phyloP scores from a whole-genome alignment of 2,329 filamentous ascomycete species.

The Phyllosticta capitalensis region DNA sequence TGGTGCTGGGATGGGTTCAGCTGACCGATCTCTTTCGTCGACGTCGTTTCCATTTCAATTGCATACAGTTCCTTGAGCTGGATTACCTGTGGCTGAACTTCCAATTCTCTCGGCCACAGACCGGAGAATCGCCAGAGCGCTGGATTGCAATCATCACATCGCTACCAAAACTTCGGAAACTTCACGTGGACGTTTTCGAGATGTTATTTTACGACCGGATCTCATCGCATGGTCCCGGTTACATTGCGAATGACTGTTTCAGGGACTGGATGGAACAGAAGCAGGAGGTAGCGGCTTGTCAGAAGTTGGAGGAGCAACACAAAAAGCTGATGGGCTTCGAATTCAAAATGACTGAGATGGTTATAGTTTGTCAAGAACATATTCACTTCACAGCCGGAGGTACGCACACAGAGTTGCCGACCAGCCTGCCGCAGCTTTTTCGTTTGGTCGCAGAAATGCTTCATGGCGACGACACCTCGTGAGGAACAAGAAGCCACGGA shows the following conservation, averaged over 20 bases:
- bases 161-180: not conserved
- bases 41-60: not conserved
- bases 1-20: not conserved
- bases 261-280: not conserved
- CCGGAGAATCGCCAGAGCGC: too few relatives aligned
- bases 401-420: too few relatives aligned
- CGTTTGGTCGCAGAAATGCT: too few relatives aligned
- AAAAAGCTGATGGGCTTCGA: too few relatives aligned
- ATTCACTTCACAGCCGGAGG: too few relatives aligned
- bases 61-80: not conserved
- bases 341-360: too few relatives aligned
- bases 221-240: not conserved
- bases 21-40: not conserved
- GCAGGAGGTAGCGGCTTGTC: not conserved
- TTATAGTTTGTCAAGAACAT: too few relatives aligned
- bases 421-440: too few relatives aligned
- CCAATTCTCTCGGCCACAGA: not conserved
- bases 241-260: not conserved
- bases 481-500: too few relatives aligned
- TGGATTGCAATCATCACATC: not conserved
- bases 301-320: too few relatives aligned
- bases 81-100: not conserved
- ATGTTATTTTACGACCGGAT: not conserved
- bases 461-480: too few relatives aligned
- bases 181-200: not conserved